Evolutionary conservation across 257 asterid genomes (phyloP).

Genomic region (Craterostigma plantagineum): DNA sequence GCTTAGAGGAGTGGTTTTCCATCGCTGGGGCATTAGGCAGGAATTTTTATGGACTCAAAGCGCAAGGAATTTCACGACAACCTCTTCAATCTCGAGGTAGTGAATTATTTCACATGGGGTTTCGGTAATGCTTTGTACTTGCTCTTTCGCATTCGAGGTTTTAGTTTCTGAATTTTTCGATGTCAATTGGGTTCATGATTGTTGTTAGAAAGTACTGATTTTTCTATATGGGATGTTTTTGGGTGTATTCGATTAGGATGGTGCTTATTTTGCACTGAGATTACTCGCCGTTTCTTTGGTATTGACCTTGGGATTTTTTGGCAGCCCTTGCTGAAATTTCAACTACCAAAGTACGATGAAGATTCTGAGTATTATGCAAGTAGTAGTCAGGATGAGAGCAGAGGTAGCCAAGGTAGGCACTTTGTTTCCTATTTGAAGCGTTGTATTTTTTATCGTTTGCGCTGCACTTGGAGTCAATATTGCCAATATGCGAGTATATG

Average conservation of each 20-base stretch:
- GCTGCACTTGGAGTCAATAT: conserved; percentile 1
- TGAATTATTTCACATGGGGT: conserved; percentile 2
- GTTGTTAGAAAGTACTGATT: conserved; percentile 7
- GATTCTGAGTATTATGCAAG: conserved; percentile 75
- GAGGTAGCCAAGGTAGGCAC: conserved; percentile 74
- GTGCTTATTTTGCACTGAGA: conserved; percentile 4
- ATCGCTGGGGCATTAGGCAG: conserved; percentile 10
- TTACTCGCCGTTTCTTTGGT: conserved; percentile 5
- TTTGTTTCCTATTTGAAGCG: conserved; percentile 5
- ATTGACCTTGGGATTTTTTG: conserved; percentile 17
- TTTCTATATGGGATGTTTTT: neutral
- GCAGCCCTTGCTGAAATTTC: conserved; percentile 87
- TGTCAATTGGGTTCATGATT: conserved; percentile 11
- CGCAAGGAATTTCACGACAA: conserved; percentile 39
- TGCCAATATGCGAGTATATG: too few relatives aligned
- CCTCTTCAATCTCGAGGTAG: conserved; percentile 98
- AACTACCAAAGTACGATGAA: conserved; percentile 80
- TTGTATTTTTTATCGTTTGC: neutral
- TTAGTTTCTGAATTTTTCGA: conserved; percentile 9
- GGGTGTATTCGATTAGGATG: conserved; percentile 6
- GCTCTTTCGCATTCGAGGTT: conserved; percentile 5
- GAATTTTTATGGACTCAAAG: conserved; percentile 62
- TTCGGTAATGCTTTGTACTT: neutral
- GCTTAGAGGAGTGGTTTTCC: conserved; percentile 16
- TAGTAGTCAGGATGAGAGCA: conserved; percentile 98